Percentiles rank a stretch among this genome's conserved stretches.
These are phyloP conservation scores for Blastobotrys mokoenaii DNA, from an alignment of 805 yeast genomes.

Conservation along the genomic window DNA sequence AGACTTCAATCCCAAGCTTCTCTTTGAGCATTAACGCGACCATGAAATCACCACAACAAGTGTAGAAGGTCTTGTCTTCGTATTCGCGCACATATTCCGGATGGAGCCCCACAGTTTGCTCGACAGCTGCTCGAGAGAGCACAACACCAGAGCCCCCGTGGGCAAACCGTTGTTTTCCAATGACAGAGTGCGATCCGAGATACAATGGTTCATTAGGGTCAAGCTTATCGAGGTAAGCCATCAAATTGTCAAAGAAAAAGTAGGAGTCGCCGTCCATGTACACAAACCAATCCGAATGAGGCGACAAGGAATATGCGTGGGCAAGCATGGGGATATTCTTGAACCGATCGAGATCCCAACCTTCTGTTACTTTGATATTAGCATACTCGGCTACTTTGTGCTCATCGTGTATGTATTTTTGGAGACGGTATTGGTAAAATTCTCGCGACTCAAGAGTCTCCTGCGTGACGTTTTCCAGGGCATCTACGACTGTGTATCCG, in stretches of 20 bases:
- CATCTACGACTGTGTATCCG: conserved; percentile 27
- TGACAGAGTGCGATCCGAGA: conserved; percentile 25
- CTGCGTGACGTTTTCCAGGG: conserved; percentile 21
- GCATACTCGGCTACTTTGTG: conserved; percentile 14
- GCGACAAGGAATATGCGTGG: conserved; percentile 26
- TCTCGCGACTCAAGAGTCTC: conserved; percentile 12
- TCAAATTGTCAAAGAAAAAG: conserved; percentile 24
- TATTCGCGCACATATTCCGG: conserved; percentile 16
- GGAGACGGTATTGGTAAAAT: conserved; percentile 22
- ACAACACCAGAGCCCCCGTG: conserved; percentile 34
- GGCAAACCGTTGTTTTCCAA: conserved; percentile 21
- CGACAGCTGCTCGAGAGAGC: conserved; percentile 25
- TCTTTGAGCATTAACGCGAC: conserved; percentile 22
- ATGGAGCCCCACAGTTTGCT: conserved; percentile 20
- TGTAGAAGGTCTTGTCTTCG: conserved; percentile 16
- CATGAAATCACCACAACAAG: conserved; percentile 31
- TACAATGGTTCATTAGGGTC: conserved; percentile 27
- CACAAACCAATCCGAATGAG: conserved; percentile 28
- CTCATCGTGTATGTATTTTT: conserved; percentile 17
- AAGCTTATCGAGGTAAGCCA: conserved; percentile 17
- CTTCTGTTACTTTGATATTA: conserved; percentile 14
- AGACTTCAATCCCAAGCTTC: conserved; percentile 11
- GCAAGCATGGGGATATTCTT: conserved; percentile 32
- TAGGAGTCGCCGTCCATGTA: conserved; percentile 31
- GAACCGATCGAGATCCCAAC: conserved; percentile 30